Evolutionary conservation across 495 filamentous ascomycete species (phyloP).

Genomic region (Cladorrhinum samala): DNA sequence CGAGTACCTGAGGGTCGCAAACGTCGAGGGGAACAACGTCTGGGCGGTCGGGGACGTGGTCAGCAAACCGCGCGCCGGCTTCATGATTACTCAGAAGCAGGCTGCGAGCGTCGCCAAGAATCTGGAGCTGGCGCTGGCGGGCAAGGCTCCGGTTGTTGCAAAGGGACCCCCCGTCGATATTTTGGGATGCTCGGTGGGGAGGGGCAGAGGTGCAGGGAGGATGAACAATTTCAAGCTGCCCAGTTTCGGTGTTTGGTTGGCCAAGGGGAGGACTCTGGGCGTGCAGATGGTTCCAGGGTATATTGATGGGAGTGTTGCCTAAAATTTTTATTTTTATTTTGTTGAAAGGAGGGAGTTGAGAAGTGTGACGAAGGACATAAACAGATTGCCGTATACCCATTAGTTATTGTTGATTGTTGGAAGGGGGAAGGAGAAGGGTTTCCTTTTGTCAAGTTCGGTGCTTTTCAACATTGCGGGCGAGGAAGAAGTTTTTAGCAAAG

Average conservation of each 20-base stretch:
- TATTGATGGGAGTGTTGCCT: slow-evolving; percentile 35
- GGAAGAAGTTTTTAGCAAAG: too few relatives aligned
- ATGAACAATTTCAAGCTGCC: slow-evolving; percentile 33
- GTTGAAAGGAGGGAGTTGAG: background rate
- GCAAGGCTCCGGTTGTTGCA: slow-evolving; percentile 25
- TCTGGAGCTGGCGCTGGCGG: slow-evolving; percentile 32
- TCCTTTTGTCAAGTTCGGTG: background rate
- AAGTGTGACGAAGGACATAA: background rate
- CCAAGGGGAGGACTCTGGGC: slow-evolving; percentile 39
- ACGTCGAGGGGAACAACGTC: slow-evolving; percentile 29
- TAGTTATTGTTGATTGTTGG: too few relatives aligned
- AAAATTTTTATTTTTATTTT: slow-evolving; percentile 6
- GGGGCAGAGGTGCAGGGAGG: slow-evolving; percentile 35
- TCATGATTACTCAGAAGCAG: slow-evolving; percentile 43
- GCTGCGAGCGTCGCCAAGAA: slow-evolving; percentile 42
- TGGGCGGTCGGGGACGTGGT: slow-evolving; percentile 52
- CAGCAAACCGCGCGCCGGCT: slow-evolving; percentile 39
- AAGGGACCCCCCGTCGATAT: slow-evolving; percentile 41
- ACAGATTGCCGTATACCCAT: too few relatives aligned
- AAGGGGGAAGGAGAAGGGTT: too few relatives aligned
- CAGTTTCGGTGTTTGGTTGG: slow-evolving; percentile 33
- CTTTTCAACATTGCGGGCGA: too few relatives aligned
- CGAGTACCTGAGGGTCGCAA: slow-evolving; percentile 46
- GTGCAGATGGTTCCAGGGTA: slow-evolving; percentile 27
- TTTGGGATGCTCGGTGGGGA: slow-evolving; percentile 33